Evolutionary conservation across 1,284 basidiomycete genomes (phyloP), one percentile per base, ranked within the genome.

Genomic region (Cutaneotrichosporon sp.): DNA sequence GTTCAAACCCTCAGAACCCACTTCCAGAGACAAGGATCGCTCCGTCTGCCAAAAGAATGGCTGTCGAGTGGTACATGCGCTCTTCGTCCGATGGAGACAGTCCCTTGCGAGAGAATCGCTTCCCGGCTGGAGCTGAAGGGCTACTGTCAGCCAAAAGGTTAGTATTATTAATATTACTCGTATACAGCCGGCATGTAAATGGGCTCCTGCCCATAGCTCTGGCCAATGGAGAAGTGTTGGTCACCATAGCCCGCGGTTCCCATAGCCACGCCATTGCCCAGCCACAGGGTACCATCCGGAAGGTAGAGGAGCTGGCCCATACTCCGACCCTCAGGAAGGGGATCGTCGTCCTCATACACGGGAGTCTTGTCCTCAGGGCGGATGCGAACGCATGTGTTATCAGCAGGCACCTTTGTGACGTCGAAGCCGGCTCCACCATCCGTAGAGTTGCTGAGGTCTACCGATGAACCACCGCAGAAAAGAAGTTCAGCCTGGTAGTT

Each of bases 1-100:
- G 39, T 18, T 38, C 34, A 15, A 35, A n/a, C 36, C 14, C 36
- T 38, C 17, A n/a, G 14, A 38, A 43, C 41, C 15, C 21, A 43
- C 47, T 66, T 13, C 93, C 92, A 51, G 89, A 90, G 51, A 96
- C 80, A 50, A 96, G 74, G 43, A 97, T 84, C 1, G 88, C 86
- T 0, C 82, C 89, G 65, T 96, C 89, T 14, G 90, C 84, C 26
- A 97, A 84, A 26, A 97, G 82, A 15, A 94, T 79, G 9, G 89
- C 90, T 5, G 84, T 83, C 2, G 88, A 91, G 75, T 94, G 90
- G 76, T 94, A 93, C 63, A 94, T 78, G 60, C 90, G 83, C 52
- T 89, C 76, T 55, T 90, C 84, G 12, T 72, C 80, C 4, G 84
- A 84, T 12, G 62, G 57, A 26, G 91, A 82, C 34, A 96, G 81